phyloP scores from a whole-genome alignment of 805 yeast genomes.

The Nakazawaea sp. region DNA sequence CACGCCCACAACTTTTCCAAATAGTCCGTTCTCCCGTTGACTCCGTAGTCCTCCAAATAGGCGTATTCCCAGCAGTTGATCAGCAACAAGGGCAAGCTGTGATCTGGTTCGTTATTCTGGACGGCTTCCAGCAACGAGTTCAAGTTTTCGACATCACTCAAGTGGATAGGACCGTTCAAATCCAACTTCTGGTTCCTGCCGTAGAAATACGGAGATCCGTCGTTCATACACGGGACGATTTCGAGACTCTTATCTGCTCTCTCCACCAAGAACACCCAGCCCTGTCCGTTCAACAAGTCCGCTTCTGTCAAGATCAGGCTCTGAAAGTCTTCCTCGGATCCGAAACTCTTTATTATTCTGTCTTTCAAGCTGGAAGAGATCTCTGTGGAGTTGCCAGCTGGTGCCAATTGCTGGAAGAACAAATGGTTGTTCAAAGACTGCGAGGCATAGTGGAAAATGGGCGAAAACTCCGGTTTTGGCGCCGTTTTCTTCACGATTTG shows the following conservation, averaged over 20 bases:
- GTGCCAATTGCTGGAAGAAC: slow-evolving; percentile 58
- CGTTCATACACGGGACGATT: slow-evolving; percentile 53
- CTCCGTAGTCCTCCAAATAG: slow-evolving; percentile 80
- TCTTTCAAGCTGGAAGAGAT: slow-evolving; percentile 18
- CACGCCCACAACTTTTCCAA: slow-evolving; percentile 71
- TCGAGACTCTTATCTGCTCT: slow-evolving; percentile 50
- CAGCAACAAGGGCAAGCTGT: slow-evolving; percentile 67
- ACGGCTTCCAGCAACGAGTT: slow-evolving; percentile 35
- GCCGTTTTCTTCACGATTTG: slow-evolving; percentile 65
- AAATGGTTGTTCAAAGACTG: slow-evolving; percentile 91
- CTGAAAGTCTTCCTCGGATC: slow-evolving; percentile 43
- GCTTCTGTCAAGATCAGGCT: slow-evolving; percentile 42
- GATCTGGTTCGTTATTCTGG: slow-evolving; percentile 40
- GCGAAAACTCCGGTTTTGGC: slow-evolving; percentile 56
- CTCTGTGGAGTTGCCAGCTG: slow-evolving; percentile 6
- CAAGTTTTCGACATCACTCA: slow-evolving; percentile 44
- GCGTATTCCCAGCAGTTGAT: slow-evolving; percentile 87
- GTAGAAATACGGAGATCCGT: slow-evolving; percentile 71
- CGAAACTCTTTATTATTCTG: slow-evolving; percentile 30
- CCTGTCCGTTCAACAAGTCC: slow-evolving; percentile 53
- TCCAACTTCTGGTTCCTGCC: slow-evolving; percentile 69
- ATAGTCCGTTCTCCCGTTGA: slow-evolving; percentile 66
- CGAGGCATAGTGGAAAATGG: slow-evolving; percentile 81
- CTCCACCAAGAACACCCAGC: slow-evolving; percentile 74
- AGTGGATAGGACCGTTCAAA: slow-evolving; percentile 63